phyloP scores from a whole-genome alignment of 2,329 filamentous ascomycete species.

The Aspergillus caelatus region DNA sequence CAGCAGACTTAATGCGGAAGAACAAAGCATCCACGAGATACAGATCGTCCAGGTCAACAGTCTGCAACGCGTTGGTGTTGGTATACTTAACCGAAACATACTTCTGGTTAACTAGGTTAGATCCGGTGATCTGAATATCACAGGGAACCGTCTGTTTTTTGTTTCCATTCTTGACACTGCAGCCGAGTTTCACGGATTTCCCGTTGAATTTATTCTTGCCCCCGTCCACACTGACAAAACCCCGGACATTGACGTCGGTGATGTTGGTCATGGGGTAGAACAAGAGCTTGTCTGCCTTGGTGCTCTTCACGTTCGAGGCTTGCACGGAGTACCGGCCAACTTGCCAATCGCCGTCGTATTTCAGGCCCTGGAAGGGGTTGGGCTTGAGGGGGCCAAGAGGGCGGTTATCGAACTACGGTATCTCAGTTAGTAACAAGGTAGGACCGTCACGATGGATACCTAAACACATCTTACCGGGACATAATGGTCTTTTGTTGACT shows the following conservation, averaged over 20 bases:
- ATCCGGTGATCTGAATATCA: neutral
- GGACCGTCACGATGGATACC: rapidly evolving
- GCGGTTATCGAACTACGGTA: neutral
- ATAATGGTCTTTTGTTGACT: neutral
- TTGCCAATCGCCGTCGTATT: neutral
- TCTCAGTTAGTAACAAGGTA: neutral
- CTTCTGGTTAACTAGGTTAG: neutral
- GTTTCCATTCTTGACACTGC: neutral
- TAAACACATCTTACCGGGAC: neutral
- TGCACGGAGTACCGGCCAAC: neutral
- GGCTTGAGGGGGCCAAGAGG: neutral
- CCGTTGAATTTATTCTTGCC: neutral
- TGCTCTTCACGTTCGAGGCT: neutral
- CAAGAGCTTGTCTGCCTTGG: neutral
- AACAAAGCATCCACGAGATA: neutral
- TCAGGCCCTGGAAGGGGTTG: neutral
- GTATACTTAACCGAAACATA: neutral
- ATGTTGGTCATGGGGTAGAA: neutral
- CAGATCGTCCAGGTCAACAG: neutral
- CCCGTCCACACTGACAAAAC: neutral
- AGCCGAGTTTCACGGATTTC: neutral
- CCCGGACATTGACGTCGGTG: neutral
- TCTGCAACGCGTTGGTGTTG: neutral
- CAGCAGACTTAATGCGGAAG: neutral
- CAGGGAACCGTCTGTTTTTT: neutral